Evolutionary conservation across 306 rosid species (phyloP).

Genomic region (Parietaria judaica): DNA sequence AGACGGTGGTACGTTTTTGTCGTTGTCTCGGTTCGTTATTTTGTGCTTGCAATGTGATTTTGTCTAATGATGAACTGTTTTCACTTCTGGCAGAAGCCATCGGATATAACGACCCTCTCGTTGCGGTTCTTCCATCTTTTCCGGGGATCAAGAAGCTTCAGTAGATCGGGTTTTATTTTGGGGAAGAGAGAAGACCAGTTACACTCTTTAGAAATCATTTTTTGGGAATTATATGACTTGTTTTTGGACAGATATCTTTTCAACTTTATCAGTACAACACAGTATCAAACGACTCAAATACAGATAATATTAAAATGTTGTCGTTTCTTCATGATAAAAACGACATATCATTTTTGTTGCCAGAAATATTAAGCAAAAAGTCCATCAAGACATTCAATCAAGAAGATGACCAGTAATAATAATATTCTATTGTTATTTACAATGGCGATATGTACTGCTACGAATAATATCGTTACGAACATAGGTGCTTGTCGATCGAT

Average conservation of each 20-base stretch:
- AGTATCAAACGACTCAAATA: neutral
- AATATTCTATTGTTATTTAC: too few relatives aligned
- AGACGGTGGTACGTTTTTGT: slow-evolving; percentile 69
- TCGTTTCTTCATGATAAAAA: too few relatives aligned
- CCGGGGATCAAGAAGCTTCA: slow-evolving; percentile 90
- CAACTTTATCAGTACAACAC: neutral
- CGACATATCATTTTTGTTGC: too few relatives aligned
- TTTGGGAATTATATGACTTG: neutral
- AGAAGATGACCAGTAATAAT: too few relatives aligned
- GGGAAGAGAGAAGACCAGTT: neutral
- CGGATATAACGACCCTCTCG: slow-evolving; percentile 83
- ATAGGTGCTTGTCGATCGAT: neutral
- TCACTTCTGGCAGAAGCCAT: slow-evolving; percentile 52
- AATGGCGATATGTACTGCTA: too few relatives aligned
- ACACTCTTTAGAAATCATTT: neutral
- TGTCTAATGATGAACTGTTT: neutral
- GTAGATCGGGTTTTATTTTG: slow-evolving; percentile 19
- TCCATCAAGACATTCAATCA: too few relatives aligned
- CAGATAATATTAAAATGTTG: too few relatives aligned
- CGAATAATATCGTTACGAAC: neutral
- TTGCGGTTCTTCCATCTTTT: slow-evolving; percentile 77
- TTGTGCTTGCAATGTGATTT: neutral
- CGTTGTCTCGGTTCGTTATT: neutral
- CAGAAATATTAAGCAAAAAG: too few relatives aligned
- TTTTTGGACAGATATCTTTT: neutral